Percentiles rank a stretch among this genome's conserved stretches.
Evolutionary conservation across 257 asterid species (phyloP).

Genomic region (Rhazya stricta): DNA sequence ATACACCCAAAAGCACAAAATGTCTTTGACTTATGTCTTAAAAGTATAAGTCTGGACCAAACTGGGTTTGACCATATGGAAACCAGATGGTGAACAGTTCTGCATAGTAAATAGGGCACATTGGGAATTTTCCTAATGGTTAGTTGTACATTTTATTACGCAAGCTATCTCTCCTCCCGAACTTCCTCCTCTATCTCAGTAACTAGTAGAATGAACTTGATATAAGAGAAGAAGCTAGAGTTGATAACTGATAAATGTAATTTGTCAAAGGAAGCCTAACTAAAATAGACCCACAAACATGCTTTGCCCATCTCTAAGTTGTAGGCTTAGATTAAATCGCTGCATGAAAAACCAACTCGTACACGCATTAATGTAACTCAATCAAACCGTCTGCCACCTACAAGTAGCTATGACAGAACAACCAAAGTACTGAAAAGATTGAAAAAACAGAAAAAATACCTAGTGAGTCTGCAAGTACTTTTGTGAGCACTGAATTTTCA

Average conservation of each 20-base stretch:
- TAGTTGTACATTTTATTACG: not conserved
- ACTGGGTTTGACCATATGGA: not conserved
- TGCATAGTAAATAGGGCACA: not conserved
- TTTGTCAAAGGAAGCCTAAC: not conserved
- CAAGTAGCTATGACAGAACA: not conserved
- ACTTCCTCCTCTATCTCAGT: not conserved
- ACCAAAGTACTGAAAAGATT: not conserved
- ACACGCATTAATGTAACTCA: not conserved
- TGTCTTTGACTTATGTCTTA: not conserved
- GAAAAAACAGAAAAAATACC: constrained; percentile 38
- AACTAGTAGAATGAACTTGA: not conserved
- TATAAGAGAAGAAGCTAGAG: not conserved
- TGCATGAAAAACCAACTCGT: not conserved
- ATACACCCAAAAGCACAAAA: not conserved
- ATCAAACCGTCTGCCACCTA: not conserved
- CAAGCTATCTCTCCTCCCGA: not conserved
- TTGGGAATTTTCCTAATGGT: not conserved
- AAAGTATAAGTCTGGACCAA: not conserved
- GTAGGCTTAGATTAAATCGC: not conserved
- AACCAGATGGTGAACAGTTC: not conserved
- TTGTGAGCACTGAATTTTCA: constrained; percentile 77
- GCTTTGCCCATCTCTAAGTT: not conserved
- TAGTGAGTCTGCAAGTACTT: constrained; percentile 79
- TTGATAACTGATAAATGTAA: not conserved
- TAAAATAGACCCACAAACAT: not conserved